A percentile compares a stretch with the other conserved stretches of the same genome.
These are phyloP conservation scores for Candida peoriensis DNA, from an alignment of 805 yeast genomes.

Conservation along the genomic window DNA sequence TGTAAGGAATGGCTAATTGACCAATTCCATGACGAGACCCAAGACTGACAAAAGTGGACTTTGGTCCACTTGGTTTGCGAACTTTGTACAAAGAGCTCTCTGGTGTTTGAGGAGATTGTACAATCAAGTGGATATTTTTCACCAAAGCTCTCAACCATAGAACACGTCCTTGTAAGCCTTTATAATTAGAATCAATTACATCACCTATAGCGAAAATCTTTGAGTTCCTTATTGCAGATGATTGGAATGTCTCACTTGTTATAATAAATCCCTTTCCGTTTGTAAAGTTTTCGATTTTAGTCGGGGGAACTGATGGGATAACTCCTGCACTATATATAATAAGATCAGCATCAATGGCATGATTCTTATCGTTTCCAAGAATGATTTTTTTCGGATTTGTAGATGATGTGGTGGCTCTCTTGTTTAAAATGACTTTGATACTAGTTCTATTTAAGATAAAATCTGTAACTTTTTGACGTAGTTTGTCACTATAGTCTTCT, in stretches of 20 bases:
- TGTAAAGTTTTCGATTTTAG: not conserved
- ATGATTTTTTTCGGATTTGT: slow-evolving; percentile 2
- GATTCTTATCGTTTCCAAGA: not conserved
- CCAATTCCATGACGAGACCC: slow-evolving; percentile 26
- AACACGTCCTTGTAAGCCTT: no score
- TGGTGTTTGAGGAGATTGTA: slow-evolving; percentile 1
- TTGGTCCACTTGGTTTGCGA: not conserved
- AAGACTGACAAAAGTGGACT: slow-evolving; percentile 13
- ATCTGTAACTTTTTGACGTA: slow-evolving; percentile 16
- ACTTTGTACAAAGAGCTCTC: slow-evolving; percentile 1
- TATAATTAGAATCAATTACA: slow-evolving; percentile 17
- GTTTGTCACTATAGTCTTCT: slow-evolving; percentile 9
- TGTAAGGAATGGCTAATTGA: slow-evolving; percentile 18
- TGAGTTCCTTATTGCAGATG: slow-evolving; percentile 1
- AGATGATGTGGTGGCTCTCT: slow-evolving; percentile 2
- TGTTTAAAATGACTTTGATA: slow-evolving; percentile 15
- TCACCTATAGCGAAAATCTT: slow-evolving; percentile 32
- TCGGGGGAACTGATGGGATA: slow-evolving; percentile 10
- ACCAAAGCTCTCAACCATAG: slow-evolving; percentile 13
- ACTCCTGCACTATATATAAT: slow-evolving; percentile 6
- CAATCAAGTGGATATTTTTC: slow-evolving; percentile 13
- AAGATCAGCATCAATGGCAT: slow-evolving; percentile 6
- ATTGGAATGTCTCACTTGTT: slow-evolving; percentile 9
- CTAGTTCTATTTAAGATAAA: slow-evolving; percentile 11
- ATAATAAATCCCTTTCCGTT: slow-evolving; percentile 7